Conservation (phyloP, 1,139 yeast genomes). For the Fermentozyma sake region DNA sequence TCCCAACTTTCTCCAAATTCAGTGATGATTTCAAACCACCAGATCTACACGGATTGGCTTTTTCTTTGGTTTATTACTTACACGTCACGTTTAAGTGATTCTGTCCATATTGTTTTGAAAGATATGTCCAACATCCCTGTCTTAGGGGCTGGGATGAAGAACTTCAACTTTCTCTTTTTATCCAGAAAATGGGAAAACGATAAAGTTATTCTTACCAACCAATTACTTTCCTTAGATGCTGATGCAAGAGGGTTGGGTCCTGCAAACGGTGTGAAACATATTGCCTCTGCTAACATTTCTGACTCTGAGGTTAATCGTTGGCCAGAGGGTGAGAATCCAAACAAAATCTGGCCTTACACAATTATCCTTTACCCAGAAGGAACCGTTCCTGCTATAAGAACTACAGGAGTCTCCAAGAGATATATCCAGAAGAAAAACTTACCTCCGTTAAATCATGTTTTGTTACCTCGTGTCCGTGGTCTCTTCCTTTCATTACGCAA, state of each 20-base stretch:
- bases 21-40: slow-evolving; percentile 78
- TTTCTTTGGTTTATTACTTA: slow-evolving; percentile 86
- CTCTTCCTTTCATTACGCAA: slow-evolving; percentile 61
- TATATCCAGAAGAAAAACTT: slow-evolving; percentile 50
- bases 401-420: slow-evolving; percentile 51
- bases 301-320: slow-evolving; percentile 22
- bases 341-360: slow-evolving; percentile 42
- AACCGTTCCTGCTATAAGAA: slow-evolving; percentile 71
- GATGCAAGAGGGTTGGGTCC: slow-evolving; percentile 51
- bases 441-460: slow-evolving; percentile 53
- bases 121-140: slow-evolving; percentile 73
- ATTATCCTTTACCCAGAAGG: slow-evolving; percentile 91
- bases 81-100: slow-evolving; percentile 55
- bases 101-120: slow-evolving; percentile 73
- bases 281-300: slow-evolving; percentile 19
- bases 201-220: slow-evolving; percentile 52
- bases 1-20: slow-evolving; percentile 46
- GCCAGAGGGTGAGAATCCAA: slow-evolving; percentile 33
- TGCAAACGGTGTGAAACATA: slow-evolving; percentile 40
- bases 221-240: slow-evolving; percentile 53
- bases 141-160: slow-evolving; percentile 83
- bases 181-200: slow-evolving; percentile 84
- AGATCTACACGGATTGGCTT: slow-evolving; percentile 92
- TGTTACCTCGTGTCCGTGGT: slow-evolving; percentile 82
- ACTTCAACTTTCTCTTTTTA: slow-evolving; percentile 73